Evolutionary conservation across 805 yeast species (phyloP), one percentile per base, ranked within the genome.

Genomic region (Yarrowia sp.): DNA sequence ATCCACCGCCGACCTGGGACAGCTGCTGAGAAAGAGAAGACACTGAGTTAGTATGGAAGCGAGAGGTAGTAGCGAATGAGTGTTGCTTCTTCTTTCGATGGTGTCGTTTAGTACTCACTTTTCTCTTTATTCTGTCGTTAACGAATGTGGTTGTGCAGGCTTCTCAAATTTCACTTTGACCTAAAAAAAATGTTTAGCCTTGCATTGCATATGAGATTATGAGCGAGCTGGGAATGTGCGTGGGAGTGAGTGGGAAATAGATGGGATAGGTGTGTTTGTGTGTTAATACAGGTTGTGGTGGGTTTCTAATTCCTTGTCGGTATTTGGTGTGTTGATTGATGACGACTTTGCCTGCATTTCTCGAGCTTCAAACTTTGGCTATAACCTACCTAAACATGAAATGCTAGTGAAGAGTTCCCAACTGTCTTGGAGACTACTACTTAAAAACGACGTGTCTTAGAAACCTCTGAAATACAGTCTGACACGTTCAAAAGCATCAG

Each of bases 21-120:
- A 60, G 60, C 25, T 60, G 62, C n/a, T 47, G 46, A 55, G 61
- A 38, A 7, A 55, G 47, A 27, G 47, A 4, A 29, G 61, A 55
- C 58, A 51, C 58, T 51, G 58, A 1, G 58, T 51, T 51, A 51
- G 42, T 24, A 19, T 9, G 25, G 12, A 19, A 12, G 7, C 18
- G 13, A 38, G 24, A 13, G 19, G 19, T 1, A 25, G 25, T 2
- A 10, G n/a, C n/a, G n/a, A n/a, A n/a, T n/a, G n/a, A n/a, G n/a
- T 18, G 16, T 18, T 18, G 22, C 6, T 18, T 16, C 12, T 29
- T 38, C 10, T n/a, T n/a, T n/a, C n/a, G n/a, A n/a, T 27, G 29
- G 10, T 21, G 25, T 35, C 16, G n/a, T 19, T 46, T n/a, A 6
- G 10, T 22, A 51, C 58, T 51, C 58, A 51, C 58, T 51, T 51